These are phyloP conservation scores for Gillenia trifoliata DNA, from an alignment of 306 rosid genomes.

Conservation along the genomic window DNA sequence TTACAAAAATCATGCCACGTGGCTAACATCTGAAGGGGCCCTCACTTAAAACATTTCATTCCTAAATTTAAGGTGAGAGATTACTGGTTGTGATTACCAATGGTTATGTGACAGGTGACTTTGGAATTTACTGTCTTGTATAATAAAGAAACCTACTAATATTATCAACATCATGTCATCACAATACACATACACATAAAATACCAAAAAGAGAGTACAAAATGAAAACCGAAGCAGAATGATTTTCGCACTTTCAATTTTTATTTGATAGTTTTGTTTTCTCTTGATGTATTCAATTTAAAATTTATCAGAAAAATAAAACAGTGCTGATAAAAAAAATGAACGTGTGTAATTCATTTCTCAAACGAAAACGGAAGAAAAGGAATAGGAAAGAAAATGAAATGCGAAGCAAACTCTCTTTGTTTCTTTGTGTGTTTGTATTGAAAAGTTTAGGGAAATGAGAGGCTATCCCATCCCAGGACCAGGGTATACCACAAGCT, in stretches of 20 bases:
- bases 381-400: background rate
- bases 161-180: constrained; percentile 60
- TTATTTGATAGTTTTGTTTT: no score
- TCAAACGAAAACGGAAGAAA: background rate
- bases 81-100: constrained; percentile 25
- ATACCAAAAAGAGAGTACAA: constrained; percentile 15
- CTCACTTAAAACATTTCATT: background rate
- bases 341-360: no score
- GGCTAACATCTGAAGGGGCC: constrained; percentile 27
- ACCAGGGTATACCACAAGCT: no score
- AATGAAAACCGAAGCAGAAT: background rate
- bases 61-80: constrained; percentile 39
- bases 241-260: no score
- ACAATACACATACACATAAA: constrained; percentile 30
- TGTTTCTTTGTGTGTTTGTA: no score
- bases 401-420: constrained; percentile 38
- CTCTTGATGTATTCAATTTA: no score
- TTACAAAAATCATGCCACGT: constrained; percentile 13
- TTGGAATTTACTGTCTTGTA: constrained; percentile 17
- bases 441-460: no score
- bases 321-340: no score
- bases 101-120: constrained; percentile 21
- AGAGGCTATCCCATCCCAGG: no score
- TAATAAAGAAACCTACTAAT: constrained; percentile 27
- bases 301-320: no score